These are phyloP conservation scores for Tuber umbilicatum DNA, from an alignment of 495 filamentous ascomycete genomes.

Conservation along the genomic window DNA sequence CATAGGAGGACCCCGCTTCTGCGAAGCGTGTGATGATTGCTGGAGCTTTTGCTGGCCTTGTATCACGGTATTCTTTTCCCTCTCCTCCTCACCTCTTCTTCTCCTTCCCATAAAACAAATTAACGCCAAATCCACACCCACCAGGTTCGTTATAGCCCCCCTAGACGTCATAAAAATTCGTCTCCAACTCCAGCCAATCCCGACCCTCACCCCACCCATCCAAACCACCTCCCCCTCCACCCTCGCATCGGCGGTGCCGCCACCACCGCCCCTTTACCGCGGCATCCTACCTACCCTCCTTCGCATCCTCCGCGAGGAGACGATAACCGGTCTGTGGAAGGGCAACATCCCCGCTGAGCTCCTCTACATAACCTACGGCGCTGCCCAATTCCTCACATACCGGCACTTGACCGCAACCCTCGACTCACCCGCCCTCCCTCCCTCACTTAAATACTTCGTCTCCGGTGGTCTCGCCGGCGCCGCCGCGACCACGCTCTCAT, in stretches of 20 bases:
- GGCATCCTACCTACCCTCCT: constrained; percentile 72
- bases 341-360: constrained; percentile 93
- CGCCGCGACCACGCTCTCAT: constrained; percentile 72
- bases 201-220: constrained; percentile 1
- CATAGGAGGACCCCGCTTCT: not conserved
- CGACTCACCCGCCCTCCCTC: constrained; percentile 47
- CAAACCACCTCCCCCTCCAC: constrained; percentile 8
- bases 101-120: constrained; percentile 38
- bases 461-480: constrained; percentile 75
- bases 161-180: constrained; percentile 74
- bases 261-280: constrained; percentile 62
- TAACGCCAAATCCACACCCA: constrained; percentile 67
- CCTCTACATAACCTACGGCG: constrained; percentile 83
- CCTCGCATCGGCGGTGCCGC: constrained; percentile 45
- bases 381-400: constrained; percentile 87
- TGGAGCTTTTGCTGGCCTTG: constrained; percentile 78
- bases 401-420: constrained; percentile 55
- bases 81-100: constrained; percentile 10
- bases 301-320: constrained; percentile 69
- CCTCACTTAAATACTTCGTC: constrained; percentile 63
- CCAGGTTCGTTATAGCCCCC: constrained; percentile 68
- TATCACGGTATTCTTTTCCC: constrained; percentile 59
- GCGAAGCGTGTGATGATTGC: constrained; percentile 62
- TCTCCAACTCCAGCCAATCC: constrained; percentile 56
- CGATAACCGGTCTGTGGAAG: constrained; percentile 88